These are phyloP conservation scores for Chromosphaera perkinsii DNA, from an alignment of 208 protist genomes.

Conservation along the genomic window DNA sequence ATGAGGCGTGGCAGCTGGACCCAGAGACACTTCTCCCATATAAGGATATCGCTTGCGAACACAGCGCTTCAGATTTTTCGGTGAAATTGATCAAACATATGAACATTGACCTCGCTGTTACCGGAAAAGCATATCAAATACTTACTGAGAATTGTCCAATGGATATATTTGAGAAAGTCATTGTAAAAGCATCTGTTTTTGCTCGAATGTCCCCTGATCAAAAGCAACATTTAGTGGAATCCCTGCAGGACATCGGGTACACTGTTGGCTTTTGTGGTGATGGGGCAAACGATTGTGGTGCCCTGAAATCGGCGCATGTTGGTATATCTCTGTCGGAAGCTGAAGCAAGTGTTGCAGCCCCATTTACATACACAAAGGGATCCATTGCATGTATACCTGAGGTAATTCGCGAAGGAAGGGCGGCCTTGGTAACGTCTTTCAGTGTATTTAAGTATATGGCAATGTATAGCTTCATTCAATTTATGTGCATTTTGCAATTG, in stretches of 20 bases:
- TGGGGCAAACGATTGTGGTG: slow-evolving; percentile 94
- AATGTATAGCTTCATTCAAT: slow-evolving; percentile 26
- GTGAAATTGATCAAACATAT: not conserved
- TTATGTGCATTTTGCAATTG: slow-evolving; percentile 19
- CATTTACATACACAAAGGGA: slow-evolving; percentile 9
- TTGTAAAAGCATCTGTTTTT: slow-evolving; percentile 46
- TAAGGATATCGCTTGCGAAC: not conserved
- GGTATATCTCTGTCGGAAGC: slow-evolving; percentile 81
- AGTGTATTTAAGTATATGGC: slow-evolving; percentile 28
- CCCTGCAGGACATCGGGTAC: slow-evolving; percentile 38
- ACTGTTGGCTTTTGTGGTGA: slow-evolving; percentile 78
- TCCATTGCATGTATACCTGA: slow-evolving; percentile 16
- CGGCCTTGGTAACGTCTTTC: slow-evolving; percentile 27
- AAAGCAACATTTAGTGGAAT: slow-evolving; percentile 50
- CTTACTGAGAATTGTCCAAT: not conserved
- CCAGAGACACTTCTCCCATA: too few species aligned
- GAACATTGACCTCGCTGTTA: slow-evolving; percentile 2
- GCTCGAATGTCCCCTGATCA: slow-evolving; percentile 66
- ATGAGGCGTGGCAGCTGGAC: too few species aligned
- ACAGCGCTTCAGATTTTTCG: not conserved
- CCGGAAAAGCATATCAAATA: not conserved
- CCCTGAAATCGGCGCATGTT: slow-evolving; percentile 96
- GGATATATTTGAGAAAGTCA: not conserved
- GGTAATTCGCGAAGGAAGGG: slow-evolving; percentile 17
- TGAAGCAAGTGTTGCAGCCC: slow-evolving; percentile 25